Percentiles rank a stretch among this genome's conserved stretches.
phyloP scores from a whole-genome alignment of 306 rosid genomes.

The Mimosa pudica region DNA sequence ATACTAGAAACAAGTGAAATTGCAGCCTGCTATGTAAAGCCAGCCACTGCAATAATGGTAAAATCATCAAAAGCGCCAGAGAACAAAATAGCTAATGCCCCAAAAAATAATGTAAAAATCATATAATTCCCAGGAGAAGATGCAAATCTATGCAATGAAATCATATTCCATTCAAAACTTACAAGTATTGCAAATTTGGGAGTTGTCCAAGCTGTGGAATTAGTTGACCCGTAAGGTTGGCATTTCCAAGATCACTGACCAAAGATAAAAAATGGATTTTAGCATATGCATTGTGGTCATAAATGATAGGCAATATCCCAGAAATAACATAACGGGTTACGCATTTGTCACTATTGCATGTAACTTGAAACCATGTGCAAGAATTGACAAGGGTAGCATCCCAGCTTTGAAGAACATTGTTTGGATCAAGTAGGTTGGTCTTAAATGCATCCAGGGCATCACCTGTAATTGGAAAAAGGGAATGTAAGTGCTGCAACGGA shows the following conservation, averaged over 20 bases:
- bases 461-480: conserved; percentile 36
- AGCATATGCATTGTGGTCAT: no score
- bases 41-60: not conserved
- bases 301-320: no score
- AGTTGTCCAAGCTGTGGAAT: conserved; percentile 44
- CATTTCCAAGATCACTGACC: no score
- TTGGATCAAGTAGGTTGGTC: conserved; percentile 56
- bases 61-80: not conserved
- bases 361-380: conserved; percentile 77
- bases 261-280: no score
- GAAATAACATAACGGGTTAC: conserved; percentile 43
- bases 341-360: conserved; percentile 51
- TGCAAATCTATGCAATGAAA: not conserved
- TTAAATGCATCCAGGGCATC: conserved; percentile 66
- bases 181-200: conserved; percentile 64
- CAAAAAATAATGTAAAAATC: conserved; percentile 11
- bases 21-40: no score
- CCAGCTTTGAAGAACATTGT: conserved; percentile 60
- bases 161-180: conserved; percentile 34
- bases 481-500: no score
- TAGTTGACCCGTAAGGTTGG: no score
- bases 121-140: not conserved
- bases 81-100: not conserved
- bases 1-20: no score
- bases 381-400: conserved; percentile 66